Base-by-base conservation (phyloP, 176 grass and related monocot species). In the Lolium rigidum region DNA sequence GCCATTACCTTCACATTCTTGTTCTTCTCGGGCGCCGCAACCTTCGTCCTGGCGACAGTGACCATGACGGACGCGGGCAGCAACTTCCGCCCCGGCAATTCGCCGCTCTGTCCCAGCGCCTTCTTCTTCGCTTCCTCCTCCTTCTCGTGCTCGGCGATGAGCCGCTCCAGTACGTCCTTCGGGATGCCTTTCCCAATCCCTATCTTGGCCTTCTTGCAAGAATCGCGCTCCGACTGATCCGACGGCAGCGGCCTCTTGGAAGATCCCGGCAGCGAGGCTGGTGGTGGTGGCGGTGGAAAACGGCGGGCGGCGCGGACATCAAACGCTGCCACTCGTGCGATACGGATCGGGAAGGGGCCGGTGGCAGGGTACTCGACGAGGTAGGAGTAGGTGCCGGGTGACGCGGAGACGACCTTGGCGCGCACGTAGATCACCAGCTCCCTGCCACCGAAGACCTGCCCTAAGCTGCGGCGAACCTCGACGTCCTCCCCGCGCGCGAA, bases 321-420 rank as follows among this genome's bases (percentile, higher is more conserved):
- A 7, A 4, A 18, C 17, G 74, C 26, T 11, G 74, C 25, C 50
- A 77, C 26, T 18, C 74, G 24, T 11, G 50, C 74, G 26, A 17
- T 31, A 31, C 74, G 51, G 74, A 16, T 56, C 0, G 74, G 50
- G 16, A 56, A 3, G 16, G 3, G 31, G 9, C 52, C 52, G 74
- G 26, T 0, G 28, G 50, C 74, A 1, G 74, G 50, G 74, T 77
- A 77, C 74, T 18, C 12, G 48, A 54, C 24, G 26, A 77, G 16
- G 13, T 77, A 77, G 26, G 50, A 77, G 16, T 37, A 26, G 16
- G 50, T 55, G 9, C 50, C 74, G 26, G 50, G 7, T 9, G 50
- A 77, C 2, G 16, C 16, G 26, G 74, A 77, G 50, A 77, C 16
- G 16, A 77, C 50, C 26, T 77, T 77, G 50, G 74, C 74, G 50